Evolutionary conservation across 148 eudicot species (phyloP).

Genomic region (Diospyros lotus): DNA sequence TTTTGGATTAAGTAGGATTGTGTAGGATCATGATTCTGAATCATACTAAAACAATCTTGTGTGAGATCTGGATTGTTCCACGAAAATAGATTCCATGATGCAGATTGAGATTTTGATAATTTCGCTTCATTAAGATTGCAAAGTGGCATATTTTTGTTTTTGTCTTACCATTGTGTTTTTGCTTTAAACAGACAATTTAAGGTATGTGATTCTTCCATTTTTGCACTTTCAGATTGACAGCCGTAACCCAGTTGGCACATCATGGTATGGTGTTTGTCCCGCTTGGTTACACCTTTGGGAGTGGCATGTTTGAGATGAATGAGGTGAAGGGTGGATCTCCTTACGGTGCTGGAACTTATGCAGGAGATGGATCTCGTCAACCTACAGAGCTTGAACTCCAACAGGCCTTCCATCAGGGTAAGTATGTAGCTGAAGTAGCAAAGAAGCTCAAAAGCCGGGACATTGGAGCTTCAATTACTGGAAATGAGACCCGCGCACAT

Average conservation of each 20-base stretch:
- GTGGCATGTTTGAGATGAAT: slow-evolving; percentile 56
- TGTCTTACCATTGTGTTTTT: too few species aligned
- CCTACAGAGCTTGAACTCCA: slow-evolving; percentile 55
- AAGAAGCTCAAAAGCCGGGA: slow-evolving; percentile 40
- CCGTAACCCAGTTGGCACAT: slow-evolving; percentile 58
- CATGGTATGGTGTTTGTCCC: slow-evolving; percentile 74
- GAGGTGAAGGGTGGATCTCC: slow-evolving; percentile 68
- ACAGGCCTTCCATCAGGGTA: slow-evolving; percentile 71
- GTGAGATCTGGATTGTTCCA: too few species aligned
- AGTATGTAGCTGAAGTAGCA: slow-evolving; percentile 50
- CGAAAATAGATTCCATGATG: too few species aligned
- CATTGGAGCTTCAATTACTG: not conserved
- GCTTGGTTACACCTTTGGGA: slow-evolving; percentile 59
- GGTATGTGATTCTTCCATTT: not conserved
- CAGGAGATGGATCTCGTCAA: slow-evolving; percentile 66
- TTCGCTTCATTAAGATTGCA: too few species aligned
- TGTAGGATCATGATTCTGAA: too few species aligned
- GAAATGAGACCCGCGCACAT: not conserved
- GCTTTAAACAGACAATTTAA: not conserved
- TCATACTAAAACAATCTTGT: too few species aligned
- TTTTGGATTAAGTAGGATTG: too few species aligned
- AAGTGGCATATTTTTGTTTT: too few species aligned
- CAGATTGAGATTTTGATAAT: too few species aligned
- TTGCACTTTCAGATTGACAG: slow-evolving; percentile 41
- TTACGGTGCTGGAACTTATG: slow-evolving; percentile 67